A percentile compares a stretch with the other conserved stretches of the same genome.
phyloP scores from a whole-genome alignment of 768 basidiomycete species.

The Coprinopsis sp. region DNA sequence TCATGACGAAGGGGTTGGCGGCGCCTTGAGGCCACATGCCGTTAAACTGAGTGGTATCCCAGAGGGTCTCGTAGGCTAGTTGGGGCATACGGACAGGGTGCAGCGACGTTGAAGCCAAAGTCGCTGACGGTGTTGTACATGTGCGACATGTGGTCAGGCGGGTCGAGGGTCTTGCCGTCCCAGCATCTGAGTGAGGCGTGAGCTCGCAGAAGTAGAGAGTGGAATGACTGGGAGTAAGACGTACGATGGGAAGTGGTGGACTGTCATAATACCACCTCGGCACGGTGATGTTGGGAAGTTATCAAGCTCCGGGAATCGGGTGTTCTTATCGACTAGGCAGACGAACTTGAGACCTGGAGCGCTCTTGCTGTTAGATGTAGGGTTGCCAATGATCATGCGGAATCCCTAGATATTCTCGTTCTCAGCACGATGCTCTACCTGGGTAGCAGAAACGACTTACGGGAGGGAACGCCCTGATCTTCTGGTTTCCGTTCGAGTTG shows the following conservation, averaged over 20 bases:
- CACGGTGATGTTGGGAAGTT: conserved; percentile 5
- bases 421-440: background rate
- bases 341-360: background rate
- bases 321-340: background rate
- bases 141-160: conserved; percentile 6
- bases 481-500: background rate
- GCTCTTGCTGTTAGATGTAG: background rate
- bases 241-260: conserved; percentile 4
- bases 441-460: background rate
- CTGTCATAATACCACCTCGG: background rate
- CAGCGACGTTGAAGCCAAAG: conserved; percentile 1
- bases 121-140: background rate
- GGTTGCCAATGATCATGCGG: conserved; percentile 6
- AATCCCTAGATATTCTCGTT: conserved; percentile 2
- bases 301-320: background rate
- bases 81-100: conserved; percentile 10
- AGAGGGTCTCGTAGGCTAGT: conserved; percentile 9
- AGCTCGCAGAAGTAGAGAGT: background rate
- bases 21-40: conserved; percentile 5
- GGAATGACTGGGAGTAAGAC: background rate
- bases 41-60: conserved; percentile 9
- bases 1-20: conserved; percentile 5
- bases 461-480: conserved; percentile 2
- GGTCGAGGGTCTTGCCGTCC: conserved; percentile 7
- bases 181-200: conserved; percentile 3